Evolutionary conservation across 139 green algal species (phyloP).

Genomic region (Pleodorina starrii): DNA sequence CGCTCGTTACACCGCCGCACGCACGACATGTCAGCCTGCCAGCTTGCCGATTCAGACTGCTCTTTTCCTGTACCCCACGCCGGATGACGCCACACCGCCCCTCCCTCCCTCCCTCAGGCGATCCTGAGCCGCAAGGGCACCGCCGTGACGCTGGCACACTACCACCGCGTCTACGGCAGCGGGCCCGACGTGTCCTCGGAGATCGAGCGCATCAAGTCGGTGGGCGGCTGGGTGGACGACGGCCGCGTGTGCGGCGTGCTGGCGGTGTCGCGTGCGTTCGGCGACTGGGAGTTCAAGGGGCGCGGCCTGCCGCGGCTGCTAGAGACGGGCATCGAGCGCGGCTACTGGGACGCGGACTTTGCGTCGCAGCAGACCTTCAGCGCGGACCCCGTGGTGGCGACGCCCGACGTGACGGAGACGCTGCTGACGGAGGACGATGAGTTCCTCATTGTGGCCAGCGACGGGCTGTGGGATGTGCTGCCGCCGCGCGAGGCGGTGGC

Average conservation of each 20-base stretch:
- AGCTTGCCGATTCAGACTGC: too few relatives aligned
- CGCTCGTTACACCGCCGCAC: too few relatives aligned
- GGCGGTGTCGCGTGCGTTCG: slow-evolving; percentile 76
- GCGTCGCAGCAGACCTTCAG: slow-evolving; percentile 62
- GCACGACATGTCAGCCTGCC: too few relatives aligned
- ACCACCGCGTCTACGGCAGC: slow-evolving; percentile 73
- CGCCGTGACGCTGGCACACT: slow-evolving; percentile 52
- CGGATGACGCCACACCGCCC: too few relatives aligned
- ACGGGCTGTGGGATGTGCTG: slow-evolving; percentile 78
- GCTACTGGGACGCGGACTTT: slow-evolving; percentile 50
- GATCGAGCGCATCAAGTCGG: slow-evolving; percentile 65
- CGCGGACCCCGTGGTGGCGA: slow-evolving; percentile 70
- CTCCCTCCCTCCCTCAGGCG: slow-evolving; percentile 36
- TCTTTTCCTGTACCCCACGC: too few relatives aligned
- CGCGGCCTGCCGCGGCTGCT: slow-evolving; percentile 63
- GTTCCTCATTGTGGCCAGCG: slow-evolving; percentile 74
- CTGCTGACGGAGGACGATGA: slow-evolving; percentile 61
- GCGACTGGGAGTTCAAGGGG: slow-evolving; percentile 81
- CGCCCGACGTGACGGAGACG: slow-evolving; percentile 64
- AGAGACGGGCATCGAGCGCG: slow-evolving; percentile 59
- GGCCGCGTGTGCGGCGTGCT: slow-evolving; percentile 77
- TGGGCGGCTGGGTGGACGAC: slow-evolving; percentile 75
- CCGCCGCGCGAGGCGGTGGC: slow-evolving; percentile 59
- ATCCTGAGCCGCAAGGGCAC: slow-evolving; percentile 58
- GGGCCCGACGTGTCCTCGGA: slow-evolving; percentile 62